Evolutionary conservation across 768 basidiomycete genomes (phyloP), one percentile per base, ranked within the genome.

Genomic region (Rhodotorula babjevae): DNA sequence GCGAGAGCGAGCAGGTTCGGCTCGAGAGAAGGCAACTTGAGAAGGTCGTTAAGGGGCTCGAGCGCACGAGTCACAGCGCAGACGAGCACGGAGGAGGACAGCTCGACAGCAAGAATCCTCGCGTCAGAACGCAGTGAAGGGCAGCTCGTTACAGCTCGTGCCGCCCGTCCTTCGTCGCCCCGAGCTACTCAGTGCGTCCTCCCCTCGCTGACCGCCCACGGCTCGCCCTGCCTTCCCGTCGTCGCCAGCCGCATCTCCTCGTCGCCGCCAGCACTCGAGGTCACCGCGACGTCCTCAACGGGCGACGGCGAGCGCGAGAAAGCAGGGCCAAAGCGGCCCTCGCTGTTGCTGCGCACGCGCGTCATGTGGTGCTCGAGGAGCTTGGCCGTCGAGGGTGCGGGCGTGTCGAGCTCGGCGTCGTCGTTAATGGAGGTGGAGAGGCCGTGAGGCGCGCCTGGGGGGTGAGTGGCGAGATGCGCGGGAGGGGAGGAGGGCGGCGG

Each of bases 151-250:
- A 9, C 44, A 46, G 18, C 5, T 15, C 44, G 8, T 18, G 42
- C 9, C 42, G 14, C 42, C 9, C 14, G 42, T 42, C 14, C 14
- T 11, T 46, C 44, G 14, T 46, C 44, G 44, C 44, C 12, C 12
- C 44, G 44, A 46, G 36, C 44, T 46, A 46, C 49, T 63, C 49
- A 63, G 49, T 63, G 61, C 46, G 47, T 63, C 61, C 61, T 49
- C 47, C 61, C 61, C 49, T 63, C 61, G 14, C 14, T 46, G 18
- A 9, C 14, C 44, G 12, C 18, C 36, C 4, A 36, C 4, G 36
- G 36, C 36, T 36, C 36, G 36, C 44, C 14, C 44, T 46, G 8
- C 44, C 44, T 46, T 5, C 18, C 14, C 44, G 14, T 7, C 44
- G 14, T 46, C 8, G 14, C 44, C 44, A 9, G 5, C 44, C 44